Evolutionary conservation across 2,329 filamentous ascomycete species (phyloP), one percentile per base, ranked within the genome.

Genomic region (Talaromyces sp.): DNA sequence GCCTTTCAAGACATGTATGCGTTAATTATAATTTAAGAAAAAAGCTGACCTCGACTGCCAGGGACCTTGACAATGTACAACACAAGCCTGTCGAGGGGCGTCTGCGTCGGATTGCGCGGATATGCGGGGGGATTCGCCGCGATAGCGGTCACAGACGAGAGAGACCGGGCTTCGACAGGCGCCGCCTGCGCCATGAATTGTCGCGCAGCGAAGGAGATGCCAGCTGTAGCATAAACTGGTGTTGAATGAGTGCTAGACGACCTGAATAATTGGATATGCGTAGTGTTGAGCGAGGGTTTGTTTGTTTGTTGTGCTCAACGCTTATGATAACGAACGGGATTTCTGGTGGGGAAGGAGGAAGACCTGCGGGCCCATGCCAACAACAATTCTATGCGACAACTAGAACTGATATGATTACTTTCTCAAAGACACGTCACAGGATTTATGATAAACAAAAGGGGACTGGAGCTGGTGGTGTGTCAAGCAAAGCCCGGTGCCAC

Each of bases 41-140:
- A 53, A 57, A 55, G 17, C 48, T 55, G 41, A 92, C 91, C 91
- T 87, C 87, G 86, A 64, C 90, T 96, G 24, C 93, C 93, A 1
- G 94, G 94, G 0, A 99, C 93, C 65, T 93, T 83, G 38, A 93
- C 91, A 65, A 99, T 95, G 76, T 99, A 99, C 46, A 99, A 83
- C 2, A 88, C 86, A 56, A 97, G 75, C 3, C 91, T 86, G 55
- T 91, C 85, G 64, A 88, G 84, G 64, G 80, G 84, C 67, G 83
- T 78, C 66, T 88, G 86, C 3, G 86, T 85, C 5, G 90, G 89
- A 70, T 90, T 90, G 68, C 88, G 84, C 55, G 91, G 91, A 73
- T 96, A 94, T 67, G 87, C 84, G 53, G 94, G 93, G 48, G 93
- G 94, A 69, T 96, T 91, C 56, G 89, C 84, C 64, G 94, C 93